Conservation (phyloP, 2,329 filamentous ascomycete genomes). For the Talaromyces sp. region DNA sequence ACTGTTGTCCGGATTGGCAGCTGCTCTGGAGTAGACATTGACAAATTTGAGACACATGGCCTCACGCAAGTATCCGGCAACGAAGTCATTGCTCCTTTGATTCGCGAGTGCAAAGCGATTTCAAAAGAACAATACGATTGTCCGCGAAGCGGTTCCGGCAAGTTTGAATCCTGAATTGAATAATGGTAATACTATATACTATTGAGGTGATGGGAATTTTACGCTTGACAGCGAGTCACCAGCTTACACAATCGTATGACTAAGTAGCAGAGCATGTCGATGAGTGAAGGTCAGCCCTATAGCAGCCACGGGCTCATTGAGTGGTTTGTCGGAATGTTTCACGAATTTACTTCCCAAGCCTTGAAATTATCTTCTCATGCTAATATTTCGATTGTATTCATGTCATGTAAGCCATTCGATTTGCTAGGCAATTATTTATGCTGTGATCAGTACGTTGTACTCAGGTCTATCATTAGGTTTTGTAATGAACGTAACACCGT, state of each 20-base stretch:
- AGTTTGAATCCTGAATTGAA: neutral
- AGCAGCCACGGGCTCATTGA: neutral
- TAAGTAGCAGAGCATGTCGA: neutral
- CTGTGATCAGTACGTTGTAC: neutral
- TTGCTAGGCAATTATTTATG: neutral
- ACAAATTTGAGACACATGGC: conserved; percentile 1
- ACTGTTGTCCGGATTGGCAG: neutral
- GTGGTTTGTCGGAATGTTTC: neutral
- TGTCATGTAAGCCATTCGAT: neutral
- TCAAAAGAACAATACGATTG: neutral
- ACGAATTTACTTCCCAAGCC: neutral
- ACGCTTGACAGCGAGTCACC: neutral
- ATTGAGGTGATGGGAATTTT: neutral
- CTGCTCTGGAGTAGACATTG: neutral
- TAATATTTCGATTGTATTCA: neutral
- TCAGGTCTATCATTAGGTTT: neutral
- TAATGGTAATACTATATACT: neutral
- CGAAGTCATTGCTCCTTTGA: neutral
- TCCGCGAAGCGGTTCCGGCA: neutral
- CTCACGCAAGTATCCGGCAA: neutral
- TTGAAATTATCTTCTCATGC: neutral
- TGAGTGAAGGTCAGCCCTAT: neutral
- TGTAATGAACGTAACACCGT: neutral
- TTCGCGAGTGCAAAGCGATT: neutral
- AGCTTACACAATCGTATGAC: neutral